Evolutionary conservation across 176 grass and related monocot species (phyloP).

Genomic region (Aegilops bicornis): DNA sequence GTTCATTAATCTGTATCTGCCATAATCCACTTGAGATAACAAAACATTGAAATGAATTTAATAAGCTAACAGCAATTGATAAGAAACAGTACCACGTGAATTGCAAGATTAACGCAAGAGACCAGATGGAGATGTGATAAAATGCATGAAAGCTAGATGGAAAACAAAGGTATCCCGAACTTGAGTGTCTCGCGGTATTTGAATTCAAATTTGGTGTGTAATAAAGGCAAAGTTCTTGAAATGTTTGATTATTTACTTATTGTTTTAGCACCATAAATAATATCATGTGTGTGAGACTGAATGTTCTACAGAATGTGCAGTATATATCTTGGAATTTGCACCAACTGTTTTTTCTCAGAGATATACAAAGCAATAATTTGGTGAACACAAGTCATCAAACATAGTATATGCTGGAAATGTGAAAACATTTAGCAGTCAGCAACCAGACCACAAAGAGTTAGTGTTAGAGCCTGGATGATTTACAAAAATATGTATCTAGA

Average conservation of each 20-base stretch:
- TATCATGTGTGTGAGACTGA: not conserved
- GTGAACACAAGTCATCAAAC: not conserved
- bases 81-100: not conserved
- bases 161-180: not conserved
- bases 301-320: not conserved
- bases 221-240: not conserved
- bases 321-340: not conserved
- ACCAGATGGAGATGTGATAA: slow-evolving; percentile 16
- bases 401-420: slow-evolving; percentile 11
- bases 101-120: not conserved
- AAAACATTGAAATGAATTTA: slow-evolving; percentile 8
- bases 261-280: not conserved
- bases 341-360: not conserved
- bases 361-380: not conserved
- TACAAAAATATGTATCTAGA: slow-evolving; percentile 24
- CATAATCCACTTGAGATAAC: slow-evolving; percentile 1
- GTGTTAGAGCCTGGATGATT: not conserved
- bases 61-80: not conserved
- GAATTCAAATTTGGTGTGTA: not conserved
- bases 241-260: not conserved
- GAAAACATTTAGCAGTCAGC: not conserved
- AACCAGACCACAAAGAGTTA: not conserved
- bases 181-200: not conserved
- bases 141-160: not conserved
- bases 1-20: not conserved